A percentile compares a stretch with the other conserved stretches of the same genome.
phyloP scores from a whole-genome alignment of 176 grass and related monocot species.

The Phoenix dactylifera region DNA sequence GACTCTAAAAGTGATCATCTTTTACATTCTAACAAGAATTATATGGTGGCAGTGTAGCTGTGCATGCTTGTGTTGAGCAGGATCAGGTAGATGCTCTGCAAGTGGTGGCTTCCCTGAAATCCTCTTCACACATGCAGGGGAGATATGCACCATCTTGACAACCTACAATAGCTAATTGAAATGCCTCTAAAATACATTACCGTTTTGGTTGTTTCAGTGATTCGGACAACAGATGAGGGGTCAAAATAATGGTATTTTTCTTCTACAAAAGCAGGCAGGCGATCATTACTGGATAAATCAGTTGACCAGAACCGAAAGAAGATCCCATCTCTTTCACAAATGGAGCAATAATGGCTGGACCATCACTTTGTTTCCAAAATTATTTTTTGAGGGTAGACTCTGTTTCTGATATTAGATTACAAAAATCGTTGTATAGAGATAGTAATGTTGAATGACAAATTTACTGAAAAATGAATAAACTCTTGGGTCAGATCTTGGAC shows the following conservation, averaged over 20 bases:
- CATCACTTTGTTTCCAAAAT: too few relatives aligned
- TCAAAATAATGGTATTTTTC: conserved; percentile 88
- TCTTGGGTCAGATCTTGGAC: too few relatives aligned
- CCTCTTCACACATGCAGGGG: conserved; percentile 76
- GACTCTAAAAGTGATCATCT: too few relatives aligned
- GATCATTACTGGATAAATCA: conserved; percentile 46
- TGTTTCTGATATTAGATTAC: too few relatives aligned
- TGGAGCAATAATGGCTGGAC: neutral
- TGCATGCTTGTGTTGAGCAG: conserved; percentile 22
- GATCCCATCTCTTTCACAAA: conserved; percentile 54
- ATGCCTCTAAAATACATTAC: neutral
- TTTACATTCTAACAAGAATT: neutral
- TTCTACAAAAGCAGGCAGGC: conserved; percentile 75
- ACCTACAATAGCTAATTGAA: neutral
- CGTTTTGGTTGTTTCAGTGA: conserved; percentile 20
- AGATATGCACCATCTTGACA: conserved; percentile 10
- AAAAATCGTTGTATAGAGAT: too few relatives aligned
- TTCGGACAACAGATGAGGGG: conserved; percentile 57
- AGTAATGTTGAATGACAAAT: too few relatives aligned
- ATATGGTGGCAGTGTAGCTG: conserved; percentile 49
- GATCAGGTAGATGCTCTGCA: conserved; percentile 26
- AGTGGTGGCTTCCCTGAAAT: conserved; percentile 69
- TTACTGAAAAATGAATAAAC: too few relatives aligned
- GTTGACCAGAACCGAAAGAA: conserved; percentile 59
- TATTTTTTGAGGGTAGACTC: too few relatives aligned